phyloP scores from a whole-genome alignment of 164 flowering plant genomes.

The Sedum album region DNA sequence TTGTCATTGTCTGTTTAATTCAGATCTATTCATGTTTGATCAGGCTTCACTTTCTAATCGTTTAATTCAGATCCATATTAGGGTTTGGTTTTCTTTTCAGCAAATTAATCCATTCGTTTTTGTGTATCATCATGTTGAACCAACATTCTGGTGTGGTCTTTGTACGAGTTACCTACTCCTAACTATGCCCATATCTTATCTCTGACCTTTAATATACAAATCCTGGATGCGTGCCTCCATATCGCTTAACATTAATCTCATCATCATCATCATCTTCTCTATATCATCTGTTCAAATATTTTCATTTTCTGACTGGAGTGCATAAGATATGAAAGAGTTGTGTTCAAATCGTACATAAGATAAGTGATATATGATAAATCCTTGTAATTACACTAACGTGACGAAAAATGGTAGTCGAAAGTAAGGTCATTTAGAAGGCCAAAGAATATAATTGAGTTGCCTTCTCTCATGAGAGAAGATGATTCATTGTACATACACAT shows the following conservation, averaged over 20 bases:
- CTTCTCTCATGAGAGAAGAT: neutral
- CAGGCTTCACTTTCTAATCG: no score
- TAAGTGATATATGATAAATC: no score
- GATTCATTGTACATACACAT: neutral
- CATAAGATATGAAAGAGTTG: no score
- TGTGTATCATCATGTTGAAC: neutral
- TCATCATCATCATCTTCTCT: no score
- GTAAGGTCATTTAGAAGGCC: neutral
- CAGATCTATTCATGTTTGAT: conserved; percentile 6
- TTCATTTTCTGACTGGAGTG: no score
- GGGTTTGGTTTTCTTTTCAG: neutral
- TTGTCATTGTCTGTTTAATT: neutral
- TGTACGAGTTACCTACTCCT: no score
- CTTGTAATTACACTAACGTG: neutral
- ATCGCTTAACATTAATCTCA: no score
- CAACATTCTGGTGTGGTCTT: neutral
- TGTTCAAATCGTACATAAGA: no score
- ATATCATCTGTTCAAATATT: no score
- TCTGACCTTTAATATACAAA: no score
- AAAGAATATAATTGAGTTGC: neutral
- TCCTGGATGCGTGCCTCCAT: no score
- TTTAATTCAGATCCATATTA: neutral
- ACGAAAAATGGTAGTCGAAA: neutral
- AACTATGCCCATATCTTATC: no score
- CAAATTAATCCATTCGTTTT: neutral